Evolutionary conservation across 148 eudicot genomes (phyloP).

Genomic region (Vaccinium myrtillus): DNA sequence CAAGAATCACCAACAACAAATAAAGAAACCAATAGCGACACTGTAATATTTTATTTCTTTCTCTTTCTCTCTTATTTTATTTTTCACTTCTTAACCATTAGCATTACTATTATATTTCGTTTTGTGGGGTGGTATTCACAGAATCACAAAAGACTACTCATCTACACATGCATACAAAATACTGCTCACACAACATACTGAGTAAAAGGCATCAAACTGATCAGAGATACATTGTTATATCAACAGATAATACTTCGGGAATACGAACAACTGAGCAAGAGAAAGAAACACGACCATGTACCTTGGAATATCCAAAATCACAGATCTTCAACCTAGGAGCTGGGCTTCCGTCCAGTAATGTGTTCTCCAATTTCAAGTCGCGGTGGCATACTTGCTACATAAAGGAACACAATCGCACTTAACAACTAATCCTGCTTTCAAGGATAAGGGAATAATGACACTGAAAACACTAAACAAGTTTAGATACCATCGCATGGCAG

Average conservation of each 20-base stretch:
- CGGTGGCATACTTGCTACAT: slow-evolving; percentile 68
- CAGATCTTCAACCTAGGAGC: slow-evolving; percentile 61
- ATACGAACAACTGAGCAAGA: not conserved
- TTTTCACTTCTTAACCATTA: not conserved
- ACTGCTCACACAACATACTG: not conserved
- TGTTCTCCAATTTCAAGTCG: slow-evolving; percentile 61
- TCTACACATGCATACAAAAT: not conserved
- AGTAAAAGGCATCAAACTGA: not conserved
- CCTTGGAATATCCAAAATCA: slow-evolving; percentile 77
- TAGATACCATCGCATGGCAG: slow-evolving; percentile 69
- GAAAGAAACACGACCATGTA: slow-evolving; percentile 14
- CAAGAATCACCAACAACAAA: slow-evolving; percentile 4
- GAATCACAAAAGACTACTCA: slow-evolving; percentile 15
- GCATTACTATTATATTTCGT: not conserved
- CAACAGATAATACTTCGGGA: not conserved
- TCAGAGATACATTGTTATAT: not conserved
- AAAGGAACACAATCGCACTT: slow-evolving; percentile 7
- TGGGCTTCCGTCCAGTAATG: slow-evolving; percentile 59
- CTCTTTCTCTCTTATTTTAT: not conserved
- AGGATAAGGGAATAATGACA: not conserved
- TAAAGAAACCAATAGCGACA: not conserved
- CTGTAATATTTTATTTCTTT: not conserved
- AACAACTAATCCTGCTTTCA: not conserved
- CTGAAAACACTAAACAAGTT: not conserved
- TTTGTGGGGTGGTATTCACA: not conserved